Conservation (phyloP, 441 rosid genomes). For the Corymbia calophylla region DNA sequence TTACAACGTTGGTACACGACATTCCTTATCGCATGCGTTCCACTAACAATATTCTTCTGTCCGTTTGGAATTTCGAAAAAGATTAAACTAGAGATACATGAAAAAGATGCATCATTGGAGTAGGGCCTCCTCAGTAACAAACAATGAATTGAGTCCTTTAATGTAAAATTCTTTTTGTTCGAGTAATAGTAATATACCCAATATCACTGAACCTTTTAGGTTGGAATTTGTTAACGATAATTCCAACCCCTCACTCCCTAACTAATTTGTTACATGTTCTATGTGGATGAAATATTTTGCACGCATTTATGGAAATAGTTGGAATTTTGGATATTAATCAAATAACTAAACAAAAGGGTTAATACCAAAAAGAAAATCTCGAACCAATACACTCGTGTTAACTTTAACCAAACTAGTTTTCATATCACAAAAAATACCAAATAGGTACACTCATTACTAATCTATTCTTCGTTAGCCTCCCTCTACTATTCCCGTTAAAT, state of each 20-base stretch:
- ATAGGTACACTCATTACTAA: rapidly evolving
- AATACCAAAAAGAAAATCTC: background rate
- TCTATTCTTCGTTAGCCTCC: rapidly evolving
- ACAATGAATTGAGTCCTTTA: background rate
- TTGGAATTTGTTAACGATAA: background rate
- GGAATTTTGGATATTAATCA: background rate
- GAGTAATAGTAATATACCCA: background rate
- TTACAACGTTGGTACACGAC: background rate
- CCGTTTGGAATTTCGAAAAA: background rate
- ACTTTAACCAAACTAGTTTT: background rate
- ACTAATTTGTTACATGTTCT: background rate
- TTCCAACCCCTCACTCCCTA: background rate
- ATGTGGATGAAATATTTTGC: background rate
- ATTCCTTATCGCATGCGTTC: background rate
- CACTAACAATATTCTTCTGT: background rate
- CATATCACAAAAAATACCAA: background rate
- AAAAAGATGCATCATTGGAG: background rate
- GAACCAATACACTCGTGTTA: rapidly evolving
- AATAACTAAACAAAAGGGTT: background rate
- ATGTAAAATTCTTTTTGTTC: background rate
- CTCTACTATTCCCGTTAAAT: background rate
- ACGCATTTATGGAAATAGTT: background rate
- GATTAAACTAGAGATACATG: background rate
- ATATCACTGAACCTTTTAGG: background rate
- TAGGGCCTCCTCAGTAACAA: background rate